Conservation (phyloP, 1,284 basidiomycete genomes). For the Leccinum pallidistipes region DNA sequence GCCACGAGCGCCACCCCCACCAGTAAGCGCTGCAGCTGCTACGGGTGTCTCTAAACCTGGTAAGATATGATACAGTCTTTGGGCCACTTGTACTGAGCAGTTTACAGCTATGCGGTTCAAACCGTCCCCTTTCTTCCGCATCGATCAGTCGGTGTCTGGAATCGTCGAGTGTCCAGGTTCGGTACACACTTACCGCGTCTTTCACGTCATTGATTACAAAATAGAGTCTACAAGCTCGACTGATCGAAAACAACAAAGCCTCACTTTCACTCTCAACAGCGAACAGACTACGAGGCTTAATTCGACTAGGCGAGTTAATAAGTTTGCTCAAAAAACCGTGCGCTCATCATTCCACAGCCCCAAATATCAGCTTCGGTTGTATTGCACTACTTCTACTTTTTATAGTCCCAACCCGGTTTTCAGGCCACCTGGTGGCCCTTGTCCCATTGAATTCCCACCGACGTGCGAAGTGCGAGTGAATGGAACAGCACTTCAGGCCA, state of each 20-base stretch:
- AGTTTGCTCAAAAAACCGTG: slow-evolving; percentile 4
- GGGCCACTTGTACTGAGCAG: slow-evolving; percentile 9
- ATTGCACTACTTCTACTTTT: slow-evolving; percentile 90
- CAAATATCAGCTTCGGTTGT: slow-evolving; percentile 82
- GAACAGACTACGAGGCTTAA: slow-evolving; percentile 67
- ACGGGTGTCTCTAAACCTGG: slow-evolving; percentile 33
- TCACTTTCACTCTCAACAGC: slow-evolving; percentile 60
- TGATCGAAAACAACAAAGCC: slow-evolving; percentile 66
- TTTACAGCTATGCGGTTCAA: slow-evolving; percentile 70
- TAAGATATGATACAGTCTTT: slow-evolving; percentile 14
- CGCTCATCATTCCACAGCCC: slow-evolving; percentile 42
- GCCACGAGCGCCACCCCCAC: slow-evolving; percentile 46
- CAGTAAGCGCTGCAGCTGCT: slow-evolving; percentile 36
- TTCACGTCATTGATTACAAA: slow-evolving; percentile 20
- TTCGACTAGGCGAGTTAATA: slow-evolving; percentile 44
- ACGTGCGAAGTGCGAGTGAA: slow-evolving; percentile 93
- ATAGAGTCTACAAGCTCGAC: slow-evolving; percentile 75
- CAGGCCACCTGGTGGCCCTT: slow-evolving; percentile 49
- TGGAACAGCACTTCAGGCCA: slow-evolving; percentile 65
- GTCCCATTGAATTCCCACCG: slow-evolving; percentile 88
- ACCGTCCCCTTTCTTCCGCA: slow-evolving; percentile 72
- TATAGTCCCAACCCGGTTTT: slow-evolving; percentile 57
- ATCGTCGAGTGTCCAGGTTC: slow-evolving; percentile 75
- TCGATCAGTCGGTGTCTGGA: slow-evolving; percentile 63
- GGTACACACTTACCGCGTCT: slow-evolving; percentile 12